Evolutionary conservation across 176 grass and related monocot genomes (phyloP).

Genomic region (Cymbopogon citratus): DNA sequence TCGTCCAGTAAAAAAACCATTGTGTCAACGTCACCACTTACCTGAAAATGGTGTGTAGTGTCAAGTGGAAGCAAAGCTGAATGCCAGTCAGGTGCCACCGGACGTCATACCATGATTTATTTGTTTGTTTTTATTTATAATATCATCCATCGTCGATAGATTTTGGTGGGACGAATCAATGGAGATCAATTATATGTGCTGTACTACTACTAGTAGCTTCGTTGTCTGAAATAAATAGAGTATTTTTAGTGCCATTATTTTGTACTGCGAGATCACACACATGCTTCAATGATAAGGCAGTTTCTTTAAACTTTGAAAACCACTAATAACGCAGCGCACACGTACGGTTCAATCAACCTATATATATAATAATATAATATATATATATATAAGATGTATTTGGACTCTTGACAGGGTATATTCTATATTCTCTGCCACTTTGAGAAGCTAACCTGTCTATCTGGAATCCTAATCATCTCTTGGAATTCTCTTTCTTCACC

Average conservation of each 20-base stretch:
- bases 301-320: not conserved
- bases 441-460: not conserved
- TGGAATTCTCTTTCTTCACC: not conserved
- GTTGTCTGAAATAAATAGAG: not conserved
- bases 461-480: not conserved
- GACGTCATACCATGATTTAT: not conserved
- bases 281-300: not conserved
- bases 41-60: not conserved
- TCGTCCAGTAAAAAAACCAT: not conserved
- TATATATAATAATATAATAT: too few species aligned
- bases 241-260: not conserved
- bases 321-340: not conserved
- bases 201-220: not conserved
- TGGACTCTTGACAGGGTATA: not conserved
- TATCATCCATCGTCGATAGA: not conserved
- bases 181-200: not conserved
- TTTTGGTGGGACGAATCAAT: not conserved
- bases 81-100: not conserved
- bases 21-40: not conserved
- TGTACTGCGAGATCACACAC: not conserved
- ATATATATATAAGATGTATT: not conserved
- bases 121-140: not conserved
- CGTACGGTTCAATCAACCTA: not conserved
- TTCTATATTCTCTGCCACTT: not conserved
- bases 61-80: constrained; percentile 7